These are phyloP conservation scores for Globisporangium megalacanthum DNA, from an alignment of 352 stramenopile genomes.

Conservation along the genomic window DNA sequence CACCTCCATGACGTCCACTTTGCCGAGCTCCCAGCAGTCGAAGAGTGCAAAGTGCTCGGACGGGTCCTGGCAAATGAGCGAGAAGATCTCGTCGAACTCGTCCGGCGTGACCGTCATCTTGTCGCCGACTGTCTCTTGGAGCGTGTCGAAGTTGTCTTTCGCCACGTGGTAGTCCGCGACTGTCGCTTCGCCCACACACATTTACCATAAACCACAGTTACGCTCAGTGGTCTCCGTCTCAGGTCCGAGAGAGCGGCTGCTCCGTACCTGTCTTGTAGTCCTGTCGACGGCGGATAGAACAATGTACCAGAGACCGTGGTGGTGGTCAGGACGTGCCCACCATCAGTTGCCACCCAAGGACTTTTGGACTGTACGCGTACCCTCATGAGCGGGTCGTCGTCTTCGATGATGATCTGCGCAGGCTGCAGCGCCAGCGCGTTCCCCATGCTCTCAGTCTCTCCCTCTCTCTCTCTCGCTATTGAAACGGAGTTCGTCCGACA, in stretches of 20 bases:
- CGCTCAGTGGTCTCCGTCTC: no score
- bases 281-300: no score
- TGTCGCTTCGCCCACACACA: conserved; percentile 18
- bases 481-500: neutral
- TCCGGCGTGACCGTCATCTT: conserved; percentile 70
- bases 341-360: no score
- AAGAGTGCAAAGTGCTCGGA: conserved; percentile 68
- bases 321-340: no score
- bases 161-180: conserved; percentile 39
- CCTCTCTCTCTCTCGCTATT: no score
- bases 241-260: no score
- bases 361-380: no score
- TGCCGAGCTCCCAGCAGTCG: conserved; percentile 49
- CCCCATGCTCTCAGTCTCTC: no score
- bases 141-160: conserved; percentile 56
- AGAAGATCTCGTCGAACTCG: conserved; percentile 79
- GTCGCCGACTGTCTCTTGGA: conserved; percentile 60
- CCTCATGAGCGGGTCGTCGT: conserved; percentile 34
- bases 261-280: conserved; percentile 29
- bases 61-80: conserved; percentile 63
- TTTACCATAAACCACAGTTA: no score
- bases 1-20: conserved; percentile 72
- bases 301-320: no score
- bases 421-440: conserved; percentile 32
- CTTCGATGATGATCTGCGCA: conserved; percentile 35